Evolutionary conservation across 305 asterid species (phyloP).

Genomic region (Caryopteris hybrid): DNA sequence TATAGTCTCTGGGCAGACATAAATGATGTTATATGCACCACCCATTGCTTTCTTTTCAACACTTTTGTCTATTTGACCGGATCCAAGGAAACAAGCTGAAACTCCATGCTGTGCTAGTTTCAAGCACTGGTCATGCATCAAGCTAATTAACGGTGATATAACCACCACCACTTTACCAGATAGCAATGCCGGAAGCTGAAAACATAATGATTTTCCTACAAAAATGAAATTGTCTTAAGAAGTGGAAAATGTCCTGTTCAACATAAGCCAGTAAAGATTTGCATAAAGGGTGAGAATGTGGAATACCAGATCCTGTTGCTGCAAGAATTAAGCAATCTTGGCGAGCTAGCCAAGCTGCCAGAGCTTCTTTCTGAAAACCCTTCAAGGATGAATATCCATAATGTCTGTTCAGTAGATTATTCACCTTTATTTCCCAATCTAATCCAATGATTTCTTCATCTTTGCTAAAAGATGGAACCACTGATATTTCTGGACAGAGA

Average conservation of each 20-base stretch:
- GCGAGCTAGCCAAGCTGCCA: conserved; percentile 56
- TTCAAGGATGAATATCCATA: conserved; percentile 60
- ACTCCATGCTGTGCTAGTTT: conserved; percentile 61
- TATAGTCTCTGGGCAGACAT: conserved; percentile 77
- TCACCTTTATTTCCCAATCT: conserved; percentile 49
- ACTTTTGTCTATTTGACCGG: conserved; percentile 65
- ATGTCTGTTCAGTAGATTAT: conserved; percentile 34
- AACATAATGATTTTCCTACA: conserved; percentile 67
- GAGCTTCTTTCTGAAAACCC: conserved; percentile 63
- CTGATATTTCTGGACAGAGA: conserved; percentile 7
- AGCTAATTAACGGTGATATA: conserved; percentile 75
- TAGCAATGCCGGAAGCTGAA: conserved; percentile 64
- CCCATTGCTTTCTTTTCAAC: conserved; percentile 67
- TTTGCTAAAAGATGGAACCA: conserved; percentile 22
- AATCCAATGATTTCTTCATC: conserved; percentile 33
- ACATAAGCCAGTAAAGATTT: neutral
- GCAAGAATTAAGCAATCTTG: conserved; percentile 71
- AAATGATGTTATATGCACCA: conserved; percentile 55
- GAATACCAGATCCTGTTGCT: conserved; percentile 81
- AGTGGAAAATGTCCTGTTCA: conserved; percentile 9
- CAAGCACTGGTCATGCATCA: conserved; percentile 88
- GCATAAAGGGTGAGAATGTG: neutral
- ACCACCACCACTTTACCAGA: conserved; percentile 72
- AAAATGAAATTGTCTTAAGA: conserved; percentile 14
- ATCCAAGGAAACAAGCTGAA: conserved; percentile 83